Percentiles rank a stretch among this genome's conserved stretches.
These are phyloP conservation scores for Sphaerulina musiva DNA, from an alignment of 2,329 filamentous ascomycete species.

Conservation along the genomic window DNA sequence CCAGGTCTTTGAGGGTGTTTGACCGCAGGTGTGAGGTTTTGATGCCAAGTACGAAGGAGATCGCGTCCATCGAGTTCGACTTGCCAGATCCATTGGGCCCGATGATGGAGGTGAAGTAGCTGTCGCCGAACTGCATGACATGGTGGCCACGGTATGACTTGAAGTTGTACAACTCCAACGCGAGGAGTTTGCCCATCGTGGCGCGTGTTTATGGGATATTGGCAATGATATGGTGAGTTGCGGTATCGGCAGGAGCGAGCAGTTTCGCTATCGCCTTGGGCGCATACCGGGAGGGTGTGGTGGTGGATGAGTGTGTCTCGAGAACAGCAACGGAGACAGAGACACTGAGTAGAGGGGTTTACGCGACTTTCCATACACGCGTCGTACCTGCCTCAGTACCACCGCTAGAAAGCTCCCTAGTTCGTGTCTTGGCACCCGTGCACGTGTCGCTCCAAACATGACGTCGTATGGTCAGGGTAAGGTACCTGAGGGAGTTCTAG, in stretches of 20 bases:
- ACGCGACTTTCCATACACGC: not conserved
- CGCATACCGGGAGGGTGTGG: not conserved
- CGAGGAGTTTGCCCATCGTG: slow-evolving; percentile 91
- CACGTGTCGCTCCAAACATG: not conserved
- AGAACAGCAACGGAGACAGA: no score
- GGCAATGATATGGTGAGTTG: not conserved
- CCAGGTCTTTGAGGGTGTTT: slow-evolving; percentile 83
- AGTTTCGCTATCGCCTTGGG: not conserved
- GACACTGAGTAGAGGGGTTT: not conserved
- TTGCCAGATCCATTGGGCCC: slow-evolving; percentile 99
- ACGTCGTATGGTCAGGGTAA: no score
- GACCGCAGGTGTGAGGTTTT: slow-evolving; percentile 98
- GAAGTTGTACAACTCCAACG: slow-evolving; percentile 95
- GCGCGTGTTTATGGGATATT: not conserved
- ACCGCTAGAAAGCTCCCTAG: no score
- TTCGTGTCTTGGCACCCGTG: not conserved
- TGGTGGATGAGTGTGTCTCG: not conserved
- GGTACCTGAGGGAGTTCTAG: no score
- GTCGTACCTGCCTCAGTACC: not conserved
- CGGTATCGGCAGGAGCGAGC: not conserved
- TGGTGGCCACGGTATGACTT: slow-evolving; percentile 99
- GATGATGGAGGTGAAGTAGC: slow-evolving; percentile 98
- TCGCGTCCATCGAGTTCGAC: slow-evolving; percentile 99
- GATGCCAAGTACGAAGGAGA: slow-evolving; percentile 96
- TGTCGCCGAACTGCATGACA: slow-evolving; percentile 87